Evolutionary conservation across 305 asterid species (phyloP), one percentile per base, ranked within the genome.

Genomic region (Plantago coronopus): DNA sequence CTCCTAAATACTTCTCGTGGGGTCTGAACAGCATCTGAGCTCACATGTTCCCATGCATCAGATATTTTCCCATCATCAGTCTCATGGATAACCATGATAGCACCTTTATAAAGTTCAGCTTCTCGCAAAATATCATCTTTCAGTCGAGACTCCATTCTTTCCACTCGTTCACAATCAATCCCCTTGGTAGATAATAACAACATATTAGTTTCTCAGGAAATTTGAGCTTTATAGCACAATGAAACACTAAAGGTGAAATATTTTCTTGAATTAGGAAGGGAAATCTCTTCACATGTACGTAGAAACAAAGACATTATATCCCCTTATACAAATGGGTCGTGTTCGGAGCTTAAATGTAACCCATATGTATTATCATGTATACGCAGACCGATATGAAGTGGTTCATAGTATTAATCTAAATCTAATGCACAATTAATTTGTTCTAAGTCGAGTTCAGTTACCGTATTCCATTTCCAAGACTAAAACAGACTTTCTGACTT

Each of bases 71-170:
- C 94, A 70, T 87, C 88, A 66, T 82, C 91, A 61, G 94, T 89
- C 79, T 93, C 99, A 74, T 89, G 96, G 74, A 89, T 89, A 71
- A 93, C 97, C 96, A 93, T 89, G 61, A 93, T 77, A 40, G 97
- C 91, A 69, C 97, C 99, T 68, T 80, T 81, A 74, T 93, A 89
- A 48, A 73, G 80, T 54, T 80, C 91, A 74, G 99, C 95, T 79
- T 93, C 99, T 70, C 96, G 87, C 81, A 93, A 72, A 80, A 93
- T 93, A 79, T 93, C 99, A 76, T 87, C 94, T 78, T 89, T 93
- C 74, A 93, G 73, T 66, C 99, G 82, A 66, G 97, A 88, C 74
- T 93, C 99, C 99, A 93, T 93, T 72, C 90, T 80, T 73, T 93
- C 95, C 46, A 93, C 97, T 81, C 97, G 79, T 79, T 84, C 96